These are phyloP conservation scores for Penicillium sp. DNA, from an alignment of 2,329 filamentous ascomycete species.

Conservation along the genomic window DNA sequence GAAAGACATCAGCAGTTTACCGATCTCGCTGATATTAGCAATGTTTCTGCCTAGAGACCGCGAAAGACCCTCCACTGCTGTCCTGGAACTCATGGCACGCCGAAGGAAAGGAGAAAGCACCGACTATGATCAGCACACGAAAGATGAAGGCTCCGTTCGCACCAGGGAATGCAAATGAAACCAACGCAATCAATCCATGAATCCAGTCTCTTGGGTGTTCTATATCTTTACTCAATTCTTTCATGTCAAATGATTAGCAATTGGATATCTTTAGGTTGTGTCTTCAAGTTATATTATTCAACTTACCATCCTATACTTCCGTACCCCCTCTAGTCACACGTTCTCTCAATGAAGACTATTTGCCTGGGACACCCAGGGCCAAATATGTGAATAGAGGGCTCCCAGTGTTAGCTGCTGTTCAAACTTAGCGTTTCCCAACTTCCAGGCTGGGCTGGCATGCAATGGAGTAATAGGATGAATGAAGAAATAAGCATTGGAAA, in stretches of 20 bases:
- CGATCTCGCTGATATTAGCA: background rate
- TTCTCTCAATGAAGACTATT: too few relatives aligned
- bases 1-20: background rate
- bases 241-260: background rate
- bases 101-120: background rate
- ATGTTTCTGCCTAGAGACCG: background rate
- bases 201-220: background rate
- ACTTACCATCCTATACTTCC: background rate
- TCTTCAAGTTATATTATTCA: background rate
- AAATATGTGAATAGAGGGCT: too few relatives aligned
- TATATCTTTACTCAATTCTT: background rate
- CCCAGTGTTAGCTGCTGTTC: background rate
- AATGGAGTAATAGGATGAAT: background rate
- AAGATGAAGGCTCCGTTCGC: background rate
- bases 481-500: background rate
- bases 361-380: too few relatives aligned
- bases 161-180: too few relatives aligned
- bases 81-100: background rate
- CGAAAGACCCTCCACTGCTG: rapidly evolving
- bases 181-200: background rate
- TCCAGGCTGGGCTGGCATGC: background rate
- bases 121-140: too few relatives aligned
- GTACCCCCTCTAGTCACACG: too few relatives aligned
- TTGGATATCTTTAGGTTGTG: background rate
- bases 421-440: background rate